These are phyloP conservation scores for Albizia julibrissin DNA, from an alignment of 306 rosid genomes.

Conservation along the genomic window DNA sequence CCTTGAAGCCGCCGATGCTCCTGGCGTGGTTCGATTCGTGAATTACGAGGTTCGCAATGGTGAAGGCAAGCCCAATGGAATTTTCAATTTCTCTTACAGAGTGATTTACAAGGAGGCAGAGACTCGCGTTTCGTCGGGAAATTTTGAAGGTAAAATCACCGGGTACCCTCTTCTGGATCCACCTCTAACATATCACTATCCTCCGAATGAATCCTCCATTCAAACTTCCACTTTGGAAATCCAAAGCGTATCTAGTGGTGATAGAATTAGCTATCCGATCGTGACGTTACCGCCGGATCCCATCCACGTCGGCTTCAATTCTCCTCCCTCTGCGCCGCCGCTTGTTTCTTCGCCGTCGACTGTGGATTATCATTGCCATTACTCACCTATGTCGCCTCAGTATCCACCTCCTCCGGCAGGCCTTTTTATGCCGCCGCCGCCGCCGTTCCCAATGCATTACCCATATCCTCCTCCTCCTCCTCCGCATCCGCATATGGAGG, in stretches of 20 bases:
- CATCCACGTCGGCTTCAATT: background rate
- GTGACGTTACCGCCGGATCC: conserved; percentile 6
- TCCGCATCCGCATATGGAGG: background rate
- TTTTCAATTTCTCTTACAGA: conserved; percentile 46
- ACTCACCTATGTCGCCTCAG: background rate
- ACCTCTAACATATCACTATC: background rate
- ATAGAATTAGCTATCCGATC: conserved; percentile 19
- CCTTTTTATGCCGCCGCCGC: background rate
- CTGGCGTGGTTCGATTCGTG: conserved; percentile 29
- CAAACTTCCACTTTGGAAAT: conserved; percentile 29
- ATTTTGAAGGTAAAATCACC: conserved; percentile 37
- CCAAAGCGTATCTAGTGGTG: conserved; percentile 10
- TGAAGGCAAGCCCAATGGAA: conserved; percentile 52
- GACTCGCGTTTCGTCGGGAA: conserved; percentile 13
- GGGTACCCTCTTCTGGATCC: conserved; percentile 44
- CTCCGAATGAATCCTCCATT: background rate
- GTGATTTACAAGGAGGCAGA: background rate
- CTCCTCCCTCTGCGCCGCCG: background rate
- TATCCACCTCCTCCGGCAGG: background rate
- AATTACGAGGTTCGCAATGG: conserved; percentile 52
- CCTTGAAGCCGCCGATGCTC: background rate
- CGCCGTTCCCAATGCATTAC: background rate
- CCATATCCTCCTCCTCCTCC: conserved; percentile 36
- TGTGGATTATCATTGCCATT: conserved; percentile 7
- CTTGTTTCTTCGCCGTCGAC: background rate